These are phyloP conservation scores for Starmerella kuoi DNA, from an alignment of 805 yeast genomes.

Conservation along the genomic window DNA sequence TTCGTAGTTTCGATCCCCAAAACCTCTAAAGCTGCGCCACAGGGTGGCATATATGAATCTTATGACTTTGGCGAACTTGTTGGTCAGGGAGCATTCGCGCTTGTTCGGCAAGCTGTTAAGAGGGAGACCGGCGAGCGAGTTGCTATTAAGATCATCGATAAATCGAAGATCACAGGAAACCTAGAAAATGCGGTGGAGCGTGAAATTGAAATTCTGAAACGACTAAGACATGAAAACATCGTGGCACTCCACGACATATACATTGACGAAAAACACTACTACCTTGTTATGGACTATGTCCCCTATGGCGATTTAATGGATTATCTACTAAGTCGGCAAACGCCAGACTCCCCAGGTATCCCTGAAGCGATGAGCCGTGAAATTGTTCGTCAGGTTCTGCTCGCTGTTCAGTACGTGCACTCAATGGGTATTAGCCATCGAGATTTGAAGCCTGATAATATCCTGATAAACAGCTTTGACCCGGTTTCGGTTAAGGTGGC, in stretches of 20 bases:
- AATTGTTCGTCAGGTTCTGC: slow-evolving; percentile 69
- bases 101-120: slow-evolving; percentile 82
- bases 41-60: slow-evolving; percentile 47
- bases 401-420: slow-evolving; percentile 81
- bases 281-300: slow-evolving; percentile 88
- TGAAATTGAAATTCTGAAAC: slow-evolving; percentile 55
- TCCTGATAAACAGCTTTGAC: slow-evolving; percentile 76
- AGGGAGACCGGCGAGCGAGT: slow-evolving; percentile 71
- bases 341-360: slow-evolving; percentile 31
- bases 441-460: slow-evolving; percentile 93
- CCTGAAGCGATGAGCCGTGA: slow-evolving; percentile 86
- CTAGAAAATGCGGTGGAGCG: slow-evolving; percentile 74
- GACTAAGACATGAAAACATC: slow-evolving; percentile 72
- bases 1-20: slow-evolving; percentile 33
- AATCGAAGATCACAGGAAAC: slow-evolving; percentile 61
- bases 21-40: slow-evolving; percentile 28
- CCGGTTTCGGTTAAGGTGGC: slow-evolving; percentile 88
- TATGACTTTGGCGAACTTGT: slow-evolving; percentile 76
- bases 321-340: slow-evolving; percentile 17
- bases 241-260: slow-evolving; percentile 72
- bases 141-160: slow-evolving; percentile 83
- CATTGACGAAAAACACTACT: slow-evolving; percentile 70
- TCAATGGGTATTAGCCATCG: slow-evolving; percentile 86
- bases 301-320: slow-evolving; percentile 98
- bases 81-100: slow-evolving; percentile 98